phyloP scores from a whole-genome alignment of 2,329 filamentous ascomycete genomes.

The Graphium sp. region DNA sequence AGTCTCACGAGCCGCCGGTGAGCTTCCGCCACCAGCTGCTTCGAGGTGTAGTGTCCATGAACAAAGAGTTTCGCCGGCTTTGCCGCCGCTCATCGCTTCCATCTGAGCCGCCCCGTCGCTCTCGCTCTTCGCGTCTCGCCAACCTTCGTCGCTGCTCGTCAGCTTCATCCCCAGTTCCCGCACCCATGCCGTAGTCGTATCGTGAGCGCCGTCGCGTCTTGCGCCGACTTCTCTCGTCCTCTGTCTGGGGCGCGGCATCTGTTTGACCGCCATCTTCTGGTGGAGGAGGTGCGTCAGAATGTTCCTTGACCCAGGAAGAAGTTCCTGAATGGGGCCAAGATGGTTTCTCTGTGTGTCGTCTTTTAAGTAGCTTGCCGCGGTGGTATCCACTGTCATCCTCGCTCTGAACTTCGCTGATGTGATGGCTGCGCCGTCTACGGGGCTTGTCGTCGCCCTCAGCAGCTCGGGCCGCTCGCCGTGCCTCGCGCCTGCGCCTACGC shows the following conservation, averaged over 20 bases:
- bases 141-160: constrained; percentile 26
- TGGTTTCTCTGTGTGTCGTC: constrained; percentile 9
- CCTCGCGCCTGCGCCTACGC: constrained; percentile 35
- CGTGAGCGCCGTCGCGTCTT: constrained; percentile 25
- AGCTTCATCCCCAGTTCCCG: constrained; percentile 15
- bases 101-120: constrained; percentile 16
- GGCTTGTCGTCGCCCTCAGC: constrained; percentile 23
- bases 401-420: not conserved
- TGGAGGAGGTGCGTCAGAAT: constrained; percentile 43
- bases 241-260: constrained; percentile 18
- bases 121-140: constrained; percentile 22
- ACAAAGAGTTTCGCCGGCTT: constrained; percentile 20
- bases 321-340: constrained; percentile 48
- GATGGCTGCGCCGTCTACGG: constrained; percentile 18
- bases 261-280: constrained; percentile 20
- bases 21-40: constrained; percentile 46
- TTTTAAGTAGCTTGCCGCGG: constrained; percentile 1
- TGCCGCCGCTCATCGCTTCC: constrained; percentile 26
- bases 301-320: constrained; percentile 49
- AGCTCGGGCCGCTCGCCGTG: constrained; percentile 25
- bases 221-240: constrained; percentile 31
- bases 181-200: constrained; percentile 21
- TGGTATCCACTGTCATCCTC: constrained; percentile 8
- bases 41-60: constrained; percentile 28
- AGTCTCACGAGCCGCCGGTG: constrained; percentile 19